phyloP scores from a whole-genome alignment of 2,329 filamentous ascomycete genomes.

The Magnaporthiopsis poae region DNA sequence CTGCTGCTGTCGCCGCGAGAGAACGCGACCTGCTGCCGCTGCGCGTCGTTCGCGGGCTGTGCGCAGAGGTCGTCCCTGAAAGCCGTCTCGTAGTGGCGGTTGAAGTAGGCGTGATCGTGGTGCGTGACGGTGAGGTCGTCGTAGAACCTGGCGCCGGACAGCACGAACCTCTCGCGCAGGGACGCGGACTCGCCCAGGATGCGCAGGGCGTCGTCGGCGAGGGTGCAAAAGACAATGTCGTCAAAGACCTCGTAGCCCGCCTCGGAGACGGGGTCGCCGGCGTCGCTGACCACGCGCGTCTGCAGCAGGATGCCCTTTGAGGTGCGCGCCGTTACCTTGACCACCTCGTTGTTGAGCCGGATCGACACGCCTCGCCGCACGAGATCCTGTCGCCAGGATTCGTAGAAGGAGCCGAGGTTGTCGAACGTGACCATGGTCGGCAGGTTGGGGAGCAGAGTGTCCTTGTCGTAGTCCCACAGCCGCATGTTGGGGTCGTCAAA shows the following conservation, averaged over 20 bases:
- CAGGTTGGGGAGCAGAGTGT: constrained; percentile 46
- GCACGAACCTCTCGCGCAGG: constrained; percentile 53
- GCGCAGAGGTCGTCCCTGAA: constrained; percentile 43
- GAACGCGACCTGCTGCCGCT: constrained; percentile 29
- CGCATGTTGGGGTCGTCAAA: constrained; percentile 50
- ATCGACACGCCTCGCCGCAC: constrained; percentile 45
- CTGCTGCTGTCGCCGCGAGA: constrained; percentile 38
- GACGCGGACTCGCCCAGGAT: constrained; percentile 49
- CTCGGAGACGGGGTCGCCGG: constrained; percentile 29
- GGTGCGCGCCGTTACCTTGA: constrained; percentile 39
- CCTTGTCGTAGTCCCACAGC: constrained; percentile 48
- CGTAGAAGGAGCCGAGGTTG: constrained; percentile 51
- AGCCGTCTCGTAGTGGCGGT: constrained; percentile 56
- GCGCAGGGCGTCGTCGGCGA: constrained; percentile 54
- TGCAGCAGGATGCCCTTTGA: constrained; percentile 42
- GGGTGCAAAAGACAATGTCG: constrained; percentile 55
- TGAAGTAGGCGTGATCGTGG: constrained; percentile 54
- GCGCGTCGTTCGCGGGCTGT: constrained; percentile 31
- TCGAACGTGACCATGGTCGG: constrained; percentile 59
- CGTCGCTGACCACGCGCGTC: constrained; percentile 33
- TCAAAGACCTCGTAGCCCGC: constrained; percentile 48
- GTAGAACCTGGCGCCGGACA: constrained; percentile 60
- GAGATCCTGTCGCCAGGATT: constrained; percentile 46
- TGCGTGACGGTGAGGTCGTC: constrained; percentile 66
- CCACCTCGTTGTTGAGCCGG: constrained; percentile 46